Evolutionary conservation across 805 yeast genomes (phyloP).

Genomic region (Spathaspora boniae): DNA sequence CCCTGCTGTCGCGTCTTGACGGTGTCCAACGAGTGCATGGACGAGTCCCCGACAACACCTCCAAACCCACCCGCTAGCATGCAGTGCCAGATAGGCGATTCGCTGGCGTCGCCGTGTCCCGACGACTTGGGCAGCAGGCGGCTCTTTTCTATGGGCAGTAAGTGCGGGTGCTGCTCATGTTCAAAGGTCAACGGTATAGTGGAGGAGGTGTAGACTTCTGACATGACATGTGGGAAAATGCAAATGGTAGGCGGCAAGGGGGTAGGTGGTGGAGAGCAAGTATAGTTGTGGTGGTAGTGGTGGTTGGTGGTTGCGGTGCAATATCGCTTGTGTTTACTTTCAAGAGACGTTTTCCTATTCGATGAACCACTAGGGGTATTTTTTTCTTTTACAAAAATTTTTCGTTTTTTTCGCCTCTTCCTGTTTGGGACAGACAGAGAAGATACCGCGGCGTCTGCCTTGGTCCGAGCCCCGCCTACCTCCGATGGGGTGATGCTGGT

Average conservation of each 20-base stretch:
- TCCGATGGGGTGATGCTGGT: too few relatives aligned
- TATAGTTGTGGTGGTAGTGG: not conserved
- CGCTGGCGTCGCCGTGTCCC: slow-evolving; percentile 3
- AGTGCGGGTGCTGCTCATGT: slow-evolving; percentile 14
- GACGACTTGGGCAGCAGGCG: slow-evolving; percentile 1
- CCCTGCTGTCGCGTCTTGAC: slow-evolving; percentile 98
- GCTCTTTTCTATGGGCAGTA: slow-evolving; percentile 6
- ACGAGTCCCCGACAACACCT: slow-evolving; percentile 86
- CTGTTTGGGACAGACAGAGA: too few relatives aligned
- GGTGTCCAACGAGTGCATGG: slow-evolving; percentile 95
- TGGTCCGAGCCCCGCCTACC: too few relatives aligned
- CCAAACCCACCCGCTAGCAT: slow-evolving; percentile 93
- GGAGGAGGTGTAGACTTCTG: slow-evolving; percentile 26
- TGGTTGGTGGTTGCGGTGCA: not conserved
- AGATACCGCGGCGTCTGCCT: not conserved
- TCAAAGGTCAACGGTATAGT: slow-evolving; percentile 34
- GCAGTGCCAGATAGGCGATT: slow-evolving; percentile 48
- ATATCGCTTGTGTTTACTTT: not conserved
- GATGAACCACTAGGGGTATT: not conserved
- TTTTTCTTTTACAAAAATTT: not conserved
- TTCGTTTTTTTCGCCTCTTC: not conserved
- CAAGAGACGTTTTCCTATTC: not conserved
- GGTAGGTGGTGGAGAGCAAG: too few relatives aligned
- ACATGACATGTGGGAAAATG: slow-evolving; percentile 14
- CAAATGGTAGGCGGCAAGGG: not conserved